These are phyloP conservation scores for Ceratopteris richardii DNA, from an alignment of 75 land plant species.

Conservation along the genomic window DNA sequence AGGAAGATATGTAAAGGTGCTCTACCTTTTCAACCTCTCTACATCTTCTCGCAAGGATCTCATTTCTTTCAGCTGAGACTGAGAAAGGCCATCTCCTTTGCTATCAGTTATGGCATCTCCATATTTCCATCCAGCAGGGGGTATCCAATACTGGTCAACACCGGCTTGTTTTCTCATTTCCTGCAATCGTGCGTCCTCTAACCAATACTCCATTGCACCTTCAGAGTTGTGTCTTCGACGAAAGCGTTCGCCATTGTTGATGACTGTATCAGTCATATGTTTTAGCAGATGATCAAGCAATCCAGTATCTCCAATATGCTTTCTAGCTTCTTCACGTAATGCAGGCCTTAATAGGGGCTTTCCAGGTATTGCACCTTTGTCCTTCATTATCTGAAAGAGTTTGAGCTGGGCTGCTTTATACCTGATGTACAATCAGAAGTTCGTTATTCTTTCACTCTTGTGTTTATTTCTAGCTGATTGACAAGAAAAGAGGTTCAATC, in stretches of 20 bases:
- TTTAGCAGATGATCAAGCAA: slow-evolving; percentile 74
- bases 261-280: slow-evolving; percentile 80
- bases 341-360: slow-evolving; percentile 55
- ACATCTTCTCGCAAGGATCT: background rate
- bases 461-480: background rate
- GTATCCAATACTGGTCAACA: slow-evolving; percentile 80
- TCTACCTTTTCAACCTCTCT: background rate
- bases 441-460: background rate
- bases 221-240: slow-evolving; percentile 81
- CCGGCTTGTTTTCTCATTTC: slow-evolving; percentile 66
- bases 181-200: slow-evolving; percentile 59
- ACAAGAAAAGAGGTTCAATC: background rate
- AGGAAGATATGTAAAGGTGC: background rate
- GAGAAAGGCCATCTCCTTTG: background rate
- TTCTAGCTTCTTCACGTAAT: slow-evolving; percentile 63
- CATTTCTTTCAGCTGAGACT: background rate
- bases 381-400: slow-evolving; percentile 59
- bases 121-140: slow-evolving; percentile 84
- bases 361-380: slow-evolving; percentile 45
- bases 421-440: slow-evolving; percentile 24
- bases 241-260: slow-evolving; percentile 51
- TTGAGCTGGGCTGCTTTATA: slow-evolving; percentile 63
- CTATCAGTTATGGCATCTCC: slow-evolving; percentile 42
- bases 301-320: slow-evolving; percentile 78
- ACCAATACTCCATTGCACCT: slow-evolving; percentile 95